Evolutionary conservation across 768 basidiomycete genomes (phyloP), one percentile per base, ranked within the genome.

Genomic region (Calocera viscosa): DNA sequence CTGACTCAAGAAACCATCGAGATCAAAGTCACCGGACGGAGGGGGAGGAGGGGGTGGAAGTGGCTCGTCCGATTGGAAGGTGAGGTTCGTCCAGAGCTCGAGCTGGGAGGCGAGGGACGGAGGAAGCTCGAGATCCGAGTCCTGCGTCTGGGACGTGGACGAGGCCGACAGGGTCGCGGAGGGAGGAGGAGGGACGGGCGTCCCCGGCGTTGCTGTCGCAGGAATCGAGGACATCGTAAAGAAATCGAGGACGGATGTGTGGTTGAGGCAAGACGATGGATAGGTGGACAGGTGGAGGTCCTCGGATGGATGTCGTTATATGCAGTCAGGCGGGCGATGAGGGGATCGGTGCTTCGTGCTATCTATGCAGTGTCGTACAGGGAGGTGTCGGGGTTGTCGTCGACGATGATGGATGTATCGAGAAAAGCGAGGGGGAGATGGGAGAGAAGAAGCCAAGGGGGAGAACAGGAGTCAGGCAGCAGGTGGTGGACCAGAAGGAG

Each of bases 31-130:
- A n/a, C 53, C 24, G 43, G 66, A 26, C 34, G 40, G 32, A 24
- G 26, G 40, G 47, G 40, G 26, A 34, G 35, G 28, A 32, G 40
- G 49, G 53, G 35, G 32, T 35, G 64, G 49, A n/a, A 84, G 77
- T 22, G 82, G 80, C 53, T 91, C 90, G 72, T 90, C 89, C 0
- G 84, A 84, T 68, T 90, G 85, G 73, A 93, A 93, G 8, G 85
- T 76, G 66, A 92, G 80, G 75, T 89, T 86, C 16, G 89, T 88
- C 91, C 91, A 93, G 65, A 93, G 79, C 74, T 88, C 86, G 65
- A 90, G 85, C 74, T 89, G 89, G 0, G 89, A 86, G 22, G 81
- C 80, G 66, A 91, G 80, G 64, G 65, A 10, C 66, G 64, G 17
- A 10, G 33, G 65, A 19, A 43, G 10, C 22, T 35, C 24, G 32